Evolutionary conservation across 2,329 filamentous ascomycete genomes (phyloP).

Genomic region (Penicillium sp.): DNA sequence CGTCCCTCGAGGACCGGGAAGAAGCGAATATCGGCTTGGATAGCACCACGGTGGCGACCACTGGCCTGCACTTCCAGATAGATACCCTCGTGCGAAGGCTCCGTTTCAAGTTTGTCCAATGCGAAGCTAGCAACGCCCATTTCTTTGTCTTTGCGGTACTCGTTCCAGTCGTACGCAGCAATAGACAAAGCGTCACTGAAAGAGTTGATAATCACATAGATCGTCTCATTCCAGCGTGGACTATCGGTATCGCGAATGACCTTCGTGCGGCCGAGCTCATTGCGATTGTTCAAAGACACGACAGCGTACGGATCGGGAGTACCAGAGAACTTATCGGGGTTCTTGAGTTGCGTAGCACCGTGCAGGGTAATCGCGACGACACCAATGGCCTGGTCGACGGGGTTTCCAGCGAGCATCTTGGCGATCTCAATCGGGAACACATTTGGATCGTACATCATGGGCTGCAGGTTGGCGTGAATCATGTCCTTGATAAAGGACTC

Average conservation of each 20-base stretch:
- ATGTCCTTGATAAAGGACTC: conserved; percentile 93
- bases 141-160: conserved; percentile 94
- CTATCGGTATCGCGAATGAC: conserved; percentile 77
- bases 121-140: conserved; percentile 81
- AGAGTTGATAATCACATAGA: conserved; percentile 91
- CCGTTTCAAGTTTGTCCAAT: conserved; percentile 74
- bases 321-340: conserved; percentile 87
- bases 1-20: conserved; percentile 79
- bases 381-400: conserved; percentile 93
- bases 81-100: conserved; percentile 76
- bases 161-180: conserved; percentile 87
- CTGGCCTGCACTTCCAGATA: conserved; percentile 78
- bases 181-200: conserved; percentile 84
- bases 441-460: conserved; percentile 98
- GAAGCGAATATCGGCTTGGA: conserved; percentile 83
- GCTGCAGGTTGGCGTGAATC: conserved; percentile 87
- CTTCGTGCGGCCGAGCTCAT: conserved; percentile 83
- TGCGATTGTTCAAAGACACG: conserved; percentile 78
- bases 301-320: conserved; percentile 86
- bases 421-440: conserved; percentile 98
- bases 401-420: conserved; percentile 92
- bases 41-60: conserved; percentile 74
- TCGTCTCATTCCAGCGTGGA: conserved; percentile 93
- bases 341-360: conserved; percentile 87
- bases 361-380: conserved; percentile 89